Evolutionary conservation across 2,329 filamentous ascomycete species (phyloP).

Genomic region (Ampelomyces quisqualis): DNA sequence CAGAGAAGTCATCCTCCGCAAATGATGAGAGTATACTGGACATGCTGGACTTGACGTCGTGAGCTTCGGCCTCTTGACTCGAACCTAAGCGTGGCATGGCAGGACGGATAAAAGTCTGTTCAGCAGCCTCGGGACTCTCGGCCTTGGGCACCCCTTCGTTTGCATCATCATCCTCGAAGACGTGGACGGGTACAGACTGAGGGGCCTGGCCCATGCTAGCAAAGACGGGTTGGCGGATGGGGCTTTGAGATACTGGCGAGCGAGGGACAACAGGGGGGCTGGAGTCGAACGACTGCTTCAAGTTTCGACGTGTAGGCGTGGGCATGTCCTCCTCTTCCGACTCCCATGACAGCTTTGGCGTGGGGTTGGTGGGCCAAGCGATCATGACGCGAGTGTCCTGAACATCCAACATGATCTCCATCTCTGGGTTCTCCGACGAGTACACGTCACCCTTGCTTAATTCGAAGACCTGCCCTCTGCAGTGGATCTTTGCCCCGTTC

Average conservation of each 20-base stretch:
- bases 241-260: conserved; percentile 76
- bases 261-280: conserved; percentile 65
- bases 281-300: conserved; percentile 54
- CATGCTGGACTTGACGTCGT: conserved; percentile 28
- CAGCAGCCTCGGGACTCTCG: conserved; percentile 25
- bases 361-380: conserved; percentile 76
- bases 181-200: conserved; percentile 32
- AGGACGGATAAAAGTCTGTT: conserved; percentile 37
- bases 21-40: conserved; percentile 35
- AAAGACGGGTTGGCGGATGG: conserved; percentile 52
- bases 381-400: conserved; percentile 88
- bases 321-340: conserved; percentile 60
- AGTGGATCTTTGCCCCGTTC: conserved; percentile 94
- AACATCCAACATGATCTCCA: conserved; percentile 93
- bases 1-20: conserved; percentile 64
- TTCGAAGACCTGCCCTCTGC: conserved; percentile 82
- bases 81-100: conserved; percentile 24
- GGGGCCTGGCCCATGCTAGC: conserved; percentile 36
- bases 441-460: conserved; percentile 86
- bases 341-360: conserved; percentile 47
- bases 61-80: conserved; percentile 15
- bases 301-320: conserved; percentile 36
- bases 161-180: conserved; percentile 44
- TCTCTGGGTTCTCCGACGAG: conserved; percentile 80
- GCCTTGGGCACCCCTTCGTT: conserved; percentile 25